These are phyloP conservation scores for Aspergillus cristatus DNA, from an alignment of 495 filamentous ascomycete genomes.

Conservation along the genomic window DNA sequence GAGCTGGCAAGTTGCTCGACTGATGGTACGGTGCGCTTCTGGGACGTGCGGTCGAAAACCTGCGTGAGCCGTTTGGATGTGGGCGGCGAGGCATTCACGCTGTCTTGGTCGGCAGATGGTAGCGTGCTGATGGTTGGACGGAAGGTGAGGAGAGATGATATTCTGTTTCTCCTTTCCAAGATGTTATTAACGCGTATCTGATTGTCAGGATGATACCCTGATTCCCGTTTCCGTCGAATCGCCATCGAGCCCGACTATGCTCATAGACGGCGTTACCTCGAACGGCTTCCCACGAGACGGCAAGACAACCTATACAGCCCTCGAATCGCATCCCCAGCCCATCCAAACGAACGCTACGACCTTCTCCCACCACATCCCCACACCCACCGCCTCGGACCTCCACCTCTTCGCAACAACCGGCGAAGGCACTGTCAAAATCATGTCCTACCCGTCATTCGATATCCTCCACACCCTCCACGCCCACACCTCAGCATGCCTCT, in stretches of 20 bases:
- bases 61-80: constrained; percentile 72
- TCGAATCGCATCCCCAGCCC: constrained; percentile 57
- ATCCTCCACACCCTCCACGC: constrained; percentile 59
- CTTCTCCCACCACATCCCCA: constrained; percentile 59
- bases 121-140: constrained; percentile 71
- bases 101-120: constrained; percentile 87
- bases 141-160: constrained; percentile 47
- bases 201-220: constrained; percentile 55
- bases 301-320: constrained; percentile 30
- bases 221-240: constrained; percentile 51
- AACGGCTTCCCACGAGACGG: constrained; percentile 6
- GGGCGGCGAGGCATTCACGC: constrained; percentile 71
- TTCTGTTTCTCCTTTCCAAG: not conserved
- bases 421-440: constrained; percentile 72
- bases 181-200: not conserved
- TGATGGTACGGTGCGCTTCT: constrained; percentile 82
- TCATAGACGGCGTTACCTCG: constrained; percentile 9
- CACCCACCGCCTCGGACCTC: constrained; percentile 26
- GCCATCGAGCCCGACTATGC: constrained; percentile 27
- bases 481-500: constrained; percentile 70
- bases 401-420: constrained; percentile 70
- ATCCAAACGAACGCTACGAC: constrained; percentile 73
- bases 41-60: constrained; percentile 80
- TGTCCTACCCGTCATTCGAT: constrained; percentile 52
- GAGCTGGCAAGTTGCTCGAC: constrained; percentile 78